phyloP scores from a whole-genome alignment of 192 early-diverging fungal genomes.

The Paraglomus brasilianum region DNA sequence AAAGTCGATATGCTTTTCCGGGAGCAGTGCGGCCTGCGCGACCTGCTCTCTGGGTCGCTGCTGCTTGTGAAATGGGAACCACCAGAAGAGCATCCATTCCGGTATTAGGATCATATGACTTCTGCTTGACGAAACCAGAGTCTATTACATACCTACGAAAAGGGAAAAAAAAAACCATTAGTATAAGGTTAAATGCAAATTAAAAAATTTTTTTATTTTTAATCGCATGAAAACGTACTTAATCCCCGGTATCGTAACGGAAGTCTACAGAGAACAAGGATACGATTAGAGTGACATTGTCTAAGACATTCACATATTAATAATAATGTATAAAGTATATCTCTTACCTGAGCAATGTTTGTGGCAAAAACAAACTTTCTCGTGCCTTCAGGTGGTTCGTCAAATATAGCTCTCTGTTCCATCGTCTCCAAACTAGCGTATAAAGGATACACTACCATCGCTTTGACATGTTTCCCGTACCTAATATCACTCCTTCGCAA shows the following conservation, averaged over 20 bases:
- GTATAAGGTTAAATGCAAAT: no score
- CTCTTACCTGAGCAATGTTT: constrained; percentile 82
- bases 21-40: constrained; percentile 92
- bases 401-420: constrained; percentile 91
- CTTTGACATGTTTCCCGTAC: constrained; percentile 37
- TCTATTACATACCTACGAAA: constrained; percentile 95
- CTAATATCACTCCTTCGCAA: constrained; percentile 11
- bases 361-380: constrained; percentile 96
- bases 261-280: constrained; percentile 57
- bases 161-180: constrained; percentile 56
- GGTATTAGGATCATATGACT: constrained; percentile 90
- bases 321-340: constrained; percentile 30
- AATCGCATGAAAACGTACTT: background rate
- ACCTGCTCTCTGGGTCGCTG: constrained; percentile 90
- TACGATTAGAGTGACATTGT: background rate
- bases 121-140: constrained; percentile 91
- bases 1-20: constrained; percentile 88
- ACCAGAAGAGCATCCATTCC: constrained; percentile 93
- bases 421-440: constrained; percentile 75
- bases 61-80: constrained; percentile 89
- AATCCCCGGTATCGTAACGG: constrained; percentile 63
- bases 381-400: constrained; percentile 60
- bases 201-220: no score
- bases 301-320: background rate
- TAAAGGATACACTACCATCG: constrained; percentile 58